Evolutionary conservation across 495 filamentous ascomycete species (phyloP), one percentile per base, ranked within the genome.

Genomic region (Annulohypoxylon nitens): DNA sequence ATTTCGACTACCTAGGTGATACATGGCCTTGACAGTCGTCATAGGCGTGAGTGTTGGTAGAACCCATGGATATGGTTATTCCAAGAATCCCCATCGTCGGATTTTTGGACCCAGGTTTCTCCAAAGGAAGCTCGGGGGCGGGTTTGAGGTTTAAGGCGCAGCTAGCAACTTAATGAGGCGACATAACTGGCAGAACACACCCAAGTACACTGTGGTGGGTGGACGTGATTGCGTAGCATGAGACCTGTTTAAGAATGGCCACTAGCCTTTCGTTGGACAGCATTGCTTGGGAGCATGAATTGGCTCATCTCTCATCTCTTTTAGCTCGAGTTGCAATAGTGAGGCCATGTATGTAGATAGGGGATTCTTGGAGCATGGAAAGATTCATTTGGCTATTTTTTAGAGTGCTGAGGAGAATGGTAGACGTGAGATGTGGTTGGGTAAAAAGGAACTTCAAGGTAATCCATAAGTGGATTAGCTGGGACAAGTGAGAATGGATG

Each of bases 401-500:
- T 47, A 47, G 34, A 65, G 43, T 37, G 47, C 53, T 61, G 51
- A 70, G 66, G 58, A 67, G 51, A 67, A 67, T 25, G 54, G 41
- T 34, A 60, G 37, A 39, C 41, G 51, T 63, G 71, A 67, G 34
- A 58, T 69, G 64, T 75, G 64, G 68, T 75, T 75, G 69, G 69
- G 65, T 69, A 64, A 69, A 67, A 62, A 48, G 45, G 55, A 50
- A 54, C 60, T 64, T 25, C 47, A 62, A 48, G 45, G 55, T 57
- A 54, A 64, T 64, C 36, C 47, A 33, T n/a, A 72, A 70, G 72
- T 67, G 72, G 72, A 62, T 75, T 74, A 60, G 67, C 50, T 67
- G 48, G 70, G 73, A 69, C 73, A 72, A 75, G 73, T 73, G 45
- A 73, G 68, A 72, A 73, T 72, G 70, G 70, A 73, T 71, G 73